phyloP scores from a whole-genome alignment of 164 flowering plant species.

The Cinnamomum micranthum region DNA sequence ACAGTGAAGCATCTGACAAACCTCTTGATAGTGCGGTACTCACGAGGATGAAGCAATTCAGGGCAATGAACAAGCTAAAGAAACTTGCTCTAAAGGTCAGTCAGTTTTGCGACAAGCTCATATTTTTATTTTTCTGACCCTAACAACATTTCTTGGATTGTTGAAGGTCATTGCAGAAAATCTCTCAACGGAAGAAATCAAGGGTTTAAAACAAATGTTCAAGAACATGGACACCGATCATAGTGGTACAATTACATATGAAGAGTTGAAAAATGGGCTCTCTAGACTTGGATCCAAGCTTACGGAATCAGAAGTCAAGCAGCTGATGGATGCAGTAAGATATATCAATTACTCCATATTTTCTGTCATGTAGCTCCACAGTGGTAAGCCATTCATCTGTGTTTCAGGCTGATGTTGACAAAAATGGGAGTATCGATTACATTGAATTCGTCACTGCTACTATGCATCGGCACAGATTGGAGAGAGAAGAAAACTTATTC shows the following conservation, averaged over 20 bases:
- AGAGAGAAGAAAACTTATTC: slow-evolving; percentile 64
- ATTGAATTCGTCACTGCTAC: slow-evolving; percentile 83
- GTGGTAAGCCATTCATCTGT: not conserved
- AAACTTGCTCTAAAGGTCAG: slow-evolving; percentile 74
- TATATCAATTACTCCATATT: not conserved
- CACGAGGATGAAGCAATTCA: slow-evolving; percentile 79
- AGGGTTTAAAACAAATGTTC: slow-evolving; percentile 84
- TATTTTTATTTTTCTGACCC: not conserved
- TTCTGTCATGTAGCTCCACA: not conserved
- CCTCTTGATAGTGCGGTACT: slow-evolving; percentile 84
- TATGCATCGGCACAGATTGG: slow-evolving; percentile 84
- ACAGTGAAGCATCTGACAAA: slow-evolving; percentile 61
- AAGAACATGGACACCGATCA: slow-evolving; percentile 88
- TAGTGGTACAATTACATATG: slow-evolving; percentile 78
- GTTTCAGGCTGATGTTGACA: slow-evolving; percentile 84
- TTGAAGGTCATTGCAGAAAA: slow-evolving; percentile 79
- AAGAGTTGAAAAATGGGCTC: slow-evolving; percentile 76
- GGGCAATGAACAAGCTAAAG: slow-evolving; percentile 90
- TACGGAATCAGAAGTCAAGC: slow-evolving; percentile 69
- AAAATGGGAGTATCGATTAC: slow-evolving; percentile 77
- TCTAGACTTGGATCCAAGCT: slow-evolving; percentile 78
- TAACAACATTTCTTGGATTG: slow-evolving; percentile 1
- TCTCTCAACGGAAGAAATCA: slow-evolving; percentile 79
- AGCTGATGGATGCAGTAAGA: slow-evolving; percentile 90
- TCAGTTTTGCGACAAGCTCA: not conserved